These are phyloP conservation scores for Colletotrichum shisoi DNA, from an alignment of 2,329 filamentous ascomycete genomes.

Conservation along the genomic window DNA sequence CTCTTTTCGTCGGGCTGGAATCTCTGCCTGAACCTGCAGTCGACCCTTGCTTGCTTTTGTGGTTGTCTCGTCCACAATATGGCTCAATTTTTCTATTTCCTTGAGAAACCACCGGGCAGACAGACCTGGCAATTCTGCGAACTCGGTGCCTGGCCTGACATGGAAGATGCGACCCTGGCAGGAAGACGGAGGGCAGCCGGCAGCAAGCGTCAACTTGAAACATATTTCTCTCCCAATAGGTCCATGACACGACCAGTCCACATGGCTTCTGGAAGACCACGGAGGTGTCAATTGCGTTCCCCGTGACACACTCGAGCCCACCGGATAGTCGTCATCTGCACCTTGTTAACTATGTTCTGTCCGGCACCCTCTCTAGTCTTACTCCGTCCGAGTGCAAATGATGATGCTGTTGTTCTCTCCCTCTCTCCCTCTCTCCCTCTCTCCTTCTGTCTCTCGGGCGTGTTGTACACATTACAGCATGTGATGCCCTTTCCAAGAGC, in stretches of 20 bases:
- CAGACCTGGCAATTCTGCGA: background rate
- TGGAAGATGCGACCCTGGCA: background rate
- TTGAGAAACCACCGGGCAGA: no score
- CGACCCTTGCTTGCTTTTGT: background rate
- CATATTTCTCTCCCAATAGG: constrained; percentile 33
- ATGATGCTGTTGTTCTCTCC: no score
- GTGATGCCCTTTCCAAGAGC: no score
- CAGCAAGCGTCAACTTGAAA: constrained; percentile 29
- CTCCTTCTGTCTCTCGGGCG: no score
- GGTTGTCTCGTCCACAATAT: background rate
- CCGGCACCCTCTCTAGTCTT: no score
- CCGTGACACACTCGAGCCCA: constrained; percentile 31
- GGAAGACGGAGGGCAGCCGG: constrained; percentile 1
- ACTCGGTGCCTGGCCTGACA: constrained; percentile 2
- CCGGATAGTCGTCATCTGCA: no score
- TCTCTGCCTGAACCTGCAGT: constrained; percentile 4
- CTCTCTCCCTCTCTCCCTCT: no score
- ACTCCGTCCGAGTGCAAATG: no score
- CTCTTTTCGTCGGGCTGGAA: background rate
- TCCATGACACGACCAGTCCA: constrained; percentile 26
- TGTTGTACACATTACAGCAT: no score
- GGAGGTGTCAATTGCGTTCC: constrained; percentile 32
- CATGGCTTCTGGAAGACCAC: constrained; percentile 31
- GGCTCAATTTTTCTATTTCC: background rate
- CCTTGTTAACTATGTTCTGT: no score